A percentile compares a stretch with the other conserved stretches of the same genome.
phyloP scores from a whole-genome alignment of 768 basidiomycete species.

The Tylopilus subfusipes region DNA sequence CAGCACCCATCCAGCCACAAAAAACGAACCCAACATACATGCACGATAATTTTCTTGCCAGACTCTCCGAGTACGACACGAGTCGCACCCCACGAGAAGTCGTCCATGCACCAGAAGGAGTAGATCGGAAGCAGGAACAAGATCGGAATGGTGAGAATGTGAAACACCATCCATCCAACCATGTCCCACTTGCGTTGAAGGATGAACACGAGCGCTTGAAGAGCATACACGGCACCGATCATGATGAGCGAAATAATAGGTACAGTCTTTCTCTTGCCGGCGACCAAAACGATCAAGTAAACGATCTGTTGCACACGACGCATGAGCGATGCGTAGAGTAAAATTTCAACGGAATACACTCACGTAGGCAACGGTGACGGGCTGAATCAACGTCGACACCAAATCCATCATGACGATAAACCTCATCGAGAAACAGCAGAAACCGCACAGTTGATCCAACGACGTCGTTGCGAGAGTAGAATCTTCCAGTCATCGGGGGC shows the following conservation, averaged over 20 bases:
- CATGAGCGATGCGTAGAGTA: slow-evolving; percentile 3
- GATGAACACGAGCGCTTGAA: slow-evolving; percentile 90
- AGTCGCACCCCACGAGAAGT: slow-evolving; percentile 94
- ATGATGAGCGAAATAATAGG: slow-evolving; percentile 84
- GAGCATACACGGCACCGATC: slow-evolving; percentile 91
- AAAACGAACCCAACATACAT: slow-evolving; percentile 50
- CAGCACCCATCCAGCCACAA: slow-evolving; percentile 3
- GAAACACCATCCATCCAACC: slow-evolving; percentile 97
- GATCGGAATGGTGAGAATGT: slow-evolving; percentile 89
- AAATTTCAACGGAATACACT: slow-evolving; percentile 33
- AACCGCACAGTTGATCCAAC: slow-evolving; percentile 95
- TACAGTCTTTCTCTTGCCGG: slow-evolving; percentile 59
- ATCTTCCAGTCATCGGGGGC: slow-evolving; percentile 96
- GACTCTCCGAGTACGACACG: slow-evolving; percentile 91
- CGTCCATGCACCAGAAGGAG: slow-evolving; percentile 98
- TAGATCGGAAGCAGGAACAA: slow-evolving; percentile 92
- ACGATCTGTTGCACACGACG: slow-evolving; percentile 52
- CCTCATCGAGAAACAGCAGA: slow-evolving; percentile 99
- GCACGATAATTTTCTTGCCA: slow-evolving; percentile 93
- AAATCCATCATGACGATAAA: slow-evolving; percentile 98
- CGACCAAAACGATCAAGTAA: slow-evolving; percentile 82
- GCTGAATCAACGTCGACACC: slow-evolving; percentile 79
- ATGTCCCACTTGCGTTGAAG: slow-evolving; percentile 96
- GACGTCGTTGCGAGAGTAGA: slow-evolving; percentile 90
- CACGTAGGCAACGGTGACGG: slow-evolving; percentile 87